Percentiles rank a stretch among this genome's conserved stretches.
These are phyloP conservation scores for Cyphellophora europaea DNA, from an alignment of 2,329 filamentous ascomycete species.

Conservation along the genomic window DNA sequence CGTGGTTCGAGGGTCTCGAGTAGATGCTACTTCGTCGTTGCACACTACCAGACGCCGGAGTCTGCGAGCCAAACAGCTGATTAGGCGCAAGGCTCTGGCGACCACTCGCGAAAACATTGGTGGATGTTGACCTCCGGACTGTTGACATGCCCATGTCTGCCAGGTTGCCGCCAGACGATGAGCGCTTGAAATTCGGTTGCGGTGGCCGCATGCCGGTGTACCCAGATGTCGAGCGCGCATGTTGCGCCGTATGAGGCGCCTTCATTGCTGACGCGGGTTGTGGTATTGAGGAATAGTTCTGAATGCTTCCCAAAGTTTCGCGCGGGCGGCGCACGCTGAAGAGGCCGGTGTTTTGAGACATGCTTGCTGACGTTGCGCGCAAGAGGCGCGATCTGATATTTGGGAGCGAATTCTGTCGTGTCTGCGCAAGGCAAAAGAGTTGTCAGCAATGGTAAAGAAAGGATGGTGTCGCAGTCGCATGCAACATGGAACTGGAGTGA, in stretches of 20 bases:
- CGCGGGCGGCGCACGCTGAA: constrained; percentile 88
- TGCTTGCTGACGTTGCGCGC: constrained; percentile 30
- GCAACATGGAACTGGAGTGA: no score
- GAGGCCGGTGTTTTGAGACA: constrained; percentile 80
- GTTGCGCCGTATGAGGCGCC: constrained; percentile 57
- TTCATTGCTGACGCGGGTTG: constrained; percentile 92
- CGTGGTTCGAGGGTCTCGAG: constrained; percentile 59
- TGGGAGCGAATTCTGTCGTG: no score
- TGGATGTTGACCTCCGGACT: constrained; percentile 70
- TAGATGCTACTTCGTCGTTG: constrained; percentile 74
- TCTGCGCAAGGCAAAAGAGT: no score
- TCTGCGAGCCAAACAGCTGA: constrained; percentile 41
- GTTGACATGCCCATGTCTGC: constrained; percentile 73
- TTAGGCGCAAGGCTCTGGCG: constrained; percentile 64
- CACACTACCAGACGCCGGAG: constrained; percentile 43
- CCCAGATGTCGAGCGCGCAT: constrained; percentile 76
- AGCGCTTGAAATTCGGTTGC: constrained; percentile 78
- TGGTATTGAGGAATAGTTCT: constrained; percentile 73
- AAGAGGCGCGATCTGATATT: not conserved
- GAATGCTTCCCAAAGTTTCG: constrained; percentile 85
- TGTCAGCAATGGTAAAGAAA: no score
- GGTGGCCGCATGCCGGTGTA: constrained; percentile 79
- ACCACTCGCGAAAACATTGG: constrained; percentile 51
- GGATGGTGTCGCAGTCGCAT: no score
- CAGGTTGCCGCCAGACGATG: constrained; percentile 73